Percentiles rank a stretch among this genome's conserved stretches.
Conservation (phyloP, 305 asterid species). For the Fraxinus baroniana region DNA sequence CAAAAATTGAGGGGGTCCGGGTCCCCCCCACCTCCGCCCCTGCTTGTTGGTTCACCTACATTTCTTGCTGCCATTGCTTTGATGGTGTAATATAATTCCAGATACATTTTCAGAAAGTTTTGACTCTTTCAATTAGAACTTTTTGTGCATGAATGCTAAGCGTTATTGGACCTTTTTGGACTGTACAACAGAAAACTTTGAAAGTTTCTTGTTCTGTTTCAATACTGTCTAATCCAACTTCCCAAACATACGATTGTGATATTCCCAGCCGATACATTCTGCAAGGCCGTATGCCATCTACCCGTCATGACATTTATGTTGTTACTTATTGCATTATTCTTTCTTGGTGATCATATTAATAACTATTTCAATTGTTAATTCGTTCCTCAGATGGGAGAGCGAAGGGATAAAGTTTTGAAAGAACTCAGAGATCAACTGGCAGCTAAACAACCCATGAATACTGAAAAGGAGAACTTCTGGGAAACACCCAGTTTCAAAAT, state of each 20-base stretch:
- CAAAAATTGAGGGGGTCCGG: too few relatives aligned
- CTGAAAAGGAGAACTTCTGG: slow-evolving; percentile 71
- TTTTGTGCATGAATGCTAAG: not conserved
- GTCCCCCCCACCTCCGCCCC: too few relatives aligned
- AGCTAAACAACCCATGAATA: slow-evolving; percentile 42
- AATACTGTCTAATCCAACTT: not conserved
- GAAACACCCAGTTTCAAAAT: slow-evolving; percentile 75
- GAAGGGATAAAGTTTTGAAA: slow-evolving; percentile 69
- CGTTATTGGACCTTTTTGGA: not conserved
- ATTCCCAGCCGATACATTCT: not conserved
- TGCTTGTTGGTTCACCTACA: not conserved
- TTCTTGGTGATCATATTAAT: not conserved
- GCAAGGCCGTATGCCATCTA: not conserved
- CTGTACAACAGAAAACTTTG: not conserved
- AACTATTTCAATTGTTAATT: not conserved
- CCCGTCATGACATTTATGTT: not conserved
- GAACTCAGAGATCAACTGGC: slow-evolving; percentile 75
- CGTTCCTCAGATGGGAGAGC: slow-evolving; percentile 73
- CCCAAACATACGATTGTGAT: not conserved
- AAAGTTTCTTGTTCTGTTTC: not conserved
- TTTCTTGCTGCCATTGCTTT: not conserved
- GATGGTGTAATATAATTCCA: not conserved
- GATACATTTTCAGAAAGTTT: not conserved
- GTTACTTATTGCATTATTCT: not conserved
- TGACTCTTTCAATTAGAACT: not conserved